phyloP scores from a whole-genome alignment of 2,329 filamentous ascomycete genomes.

The Diaporthe amygdali region DNA sequence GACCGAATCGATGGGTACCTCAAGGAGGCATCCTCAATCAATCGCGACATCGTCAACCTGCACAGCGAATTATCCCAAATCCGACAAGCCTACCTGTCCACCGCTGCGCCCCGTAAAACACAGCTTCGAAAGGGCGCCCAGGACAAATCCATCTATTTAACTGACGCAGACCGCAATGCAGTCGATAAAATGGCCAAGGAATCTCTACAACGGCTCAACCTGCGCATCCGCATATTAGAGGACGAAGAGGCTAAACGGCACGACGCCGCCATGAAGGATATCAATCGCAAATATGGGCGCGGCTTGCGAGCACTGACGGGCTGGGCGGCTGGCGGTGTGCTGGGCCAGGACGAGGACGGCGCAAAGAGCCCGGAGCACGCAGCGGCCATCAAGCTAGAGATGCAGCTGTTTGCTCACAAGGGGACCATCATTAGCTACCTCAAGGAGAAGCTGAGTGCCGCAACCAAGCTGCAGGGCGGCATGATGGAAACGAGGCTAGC shows the following conservation, averaged over 20 bases:
- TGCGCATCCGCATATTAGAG: slow-evolving; percentile 78
- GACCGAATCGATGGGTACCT: slow-evolving; percentile 81
- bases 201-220: slow-evolving; percentile 83
- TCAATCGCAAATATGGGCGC: slow-evolving; percentile 71
- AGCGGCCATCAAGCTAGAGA: slow-evolving; percentile 72
- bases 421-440: slow-evolving; percentile 87
- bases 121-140: slow-evolving; percentile 50
- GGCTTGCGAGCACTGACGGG: slow-evolving; percentile 66
- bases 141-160: slow-evolving; percentile 62
- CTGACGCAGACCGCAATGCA: slow-evolving; percentile 81
- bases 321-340: slow-evolving; percentile 71
- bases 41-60: slow-evolving; percentile 82
- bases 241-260: slow-evolving; percentile 84
- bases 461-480: slow-evolving; percentile 77
- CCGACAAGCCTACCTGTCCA: slow-evolving; percentile 90
- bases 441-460: slow-evolving; percentile 75
- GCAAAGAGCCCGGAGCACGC: slow-evolving; percentile 69
- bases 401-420: slow-evolving; percentile 71
- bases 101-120: slow-evolving; percentile 66
- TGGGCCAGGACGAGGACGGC: slow-evolving; percentile 38
- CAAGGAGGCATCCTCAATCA: slow-evolving; percentile 93
- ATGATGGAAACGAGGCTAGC: slow-evolving; percentile 94
- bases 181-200: slow-evolving; percentile 88
- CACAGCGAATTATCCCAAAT: slow-evolving; percentile 81
- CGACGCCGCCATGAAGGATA: slow-evolving; percentile 73